Evolutionary conservation across 352 stramenopile species (phyloP).

Genomic region (Phytophthora colocasiae): DNA sequence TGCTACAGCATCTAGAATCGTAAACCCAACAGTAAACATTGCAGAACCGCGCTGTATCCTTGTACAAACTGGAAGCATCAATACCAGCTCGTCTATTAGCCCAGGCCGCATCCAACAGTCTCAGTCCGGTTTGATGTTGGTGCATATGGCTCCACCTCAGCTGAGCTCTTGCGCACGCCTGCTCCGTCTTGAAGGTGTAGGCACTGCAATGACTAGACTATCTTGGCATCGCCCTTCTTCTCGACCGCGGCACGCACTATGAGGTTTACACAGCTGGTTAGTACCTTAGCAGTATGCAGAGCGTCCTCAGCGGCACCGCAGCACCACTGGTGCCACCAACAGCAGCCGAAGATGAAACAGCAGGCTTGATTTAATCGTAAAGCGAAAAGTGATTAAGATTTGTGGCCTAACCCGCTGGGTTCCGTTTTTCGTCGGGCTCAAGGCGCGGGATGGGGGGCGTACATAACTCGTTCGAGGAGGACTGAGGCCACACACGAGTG

Average conservation of each 20-base stretch:
- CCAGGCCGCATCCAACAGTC: neutral
- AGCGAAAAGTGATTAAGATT: conserved; percentile 13
- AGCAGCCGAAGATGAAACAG: neutral
- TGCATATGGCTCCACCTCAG: neutral
- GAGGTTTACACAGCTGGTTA: neutral
- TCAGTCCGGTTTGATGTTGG: neutral
- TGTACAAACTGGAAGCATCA: neutral
- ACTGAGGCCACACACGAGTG: conserved; percentile 8
- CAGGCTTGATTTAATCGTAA: conserved; percentile 12
- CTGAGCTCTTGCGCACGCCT: neutral
- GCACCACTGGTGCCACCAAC: neutral
- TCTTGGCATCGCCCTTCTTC: neutral
- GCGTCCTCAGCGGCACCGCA: neutral
- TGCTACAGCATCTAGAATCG: too few species aligned
- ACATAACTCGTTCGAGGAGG: conserved; percentile 15
- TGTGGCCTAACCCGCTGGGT: conserved; percentile 22
- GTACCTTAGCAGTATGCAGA: neutral
- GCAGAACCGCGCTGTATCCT: neutral
- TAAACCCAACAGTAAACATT: neutral
- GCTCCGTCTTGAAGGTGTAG: neutral
- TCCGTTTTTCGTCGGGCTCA: conserved; percentile 18
- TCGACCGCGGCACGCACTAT: neutral
- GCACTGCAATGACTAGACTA: neutral
- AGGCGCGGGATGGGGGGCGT: conserved; percentile 19
- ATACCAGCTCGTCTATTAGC: neutral